Evolutionary conservation across 179 eudicot species (phyloP).

Genomic region (Drosera spatulata): DNA sequence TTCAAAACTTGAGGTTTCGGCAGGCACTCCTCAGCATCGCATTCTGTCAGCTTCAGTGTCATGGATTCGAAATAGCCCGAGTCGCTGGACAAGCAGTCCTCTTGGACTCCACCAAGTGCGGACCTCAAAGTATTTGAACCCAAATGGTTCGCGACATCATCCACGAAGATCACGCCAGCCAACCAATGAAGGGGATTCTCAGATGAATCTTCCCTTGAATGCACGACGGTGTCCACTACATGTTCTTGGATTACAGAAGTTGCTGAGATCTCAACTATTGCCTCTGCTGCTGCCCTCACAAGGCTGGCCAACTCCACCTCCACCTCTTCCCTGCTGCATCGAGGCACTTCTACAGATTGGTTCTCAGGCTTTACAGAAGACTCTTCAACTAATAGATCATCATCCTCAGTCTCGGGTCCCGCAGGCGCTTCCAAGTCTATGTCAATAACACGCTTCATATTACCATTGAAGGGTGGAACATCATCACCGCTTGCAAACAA

Average conservation of each 20-base stretch:
- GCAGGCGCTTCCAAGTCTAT: slow-evolving; percentile 50
- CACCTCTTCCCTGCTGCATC: slow-evolving; percentile 8
- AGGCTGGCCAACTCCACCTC: slow-evolving; percentile 12
- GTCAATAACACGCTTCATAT: slow-evolving; percentile 15
- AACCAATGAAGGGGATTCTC: slow-evolving; percentile 54
- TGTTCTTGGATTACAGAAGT: slow-evolving; percentile 12
- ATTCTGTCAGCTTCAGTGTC: slow-evolving; percentile 51
- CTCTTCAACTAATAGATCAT: slow-evolving; percentile 5
- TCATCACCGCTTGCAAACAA: slow-evolving; percentile 65
- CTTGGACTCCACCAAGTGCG: slow-evolving; percentile 1
- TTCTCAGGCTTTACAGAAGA: not conserved
- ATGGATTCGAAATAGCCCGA: slow-evolving; percentile 64
- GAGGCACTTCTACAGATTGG: slow-evolving; percentile 6
- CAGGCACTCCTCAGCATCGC: slow-evolving; percentile 57
- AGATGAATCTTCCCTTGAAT: slow-evolving; percentile 19
- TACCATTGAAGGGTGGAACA: slow-evolving; percentile 5
- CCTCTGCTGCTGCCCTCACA: slow-evolving; percentile 51
- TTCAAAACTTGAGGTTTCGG: slow-evolving; percentile 40
- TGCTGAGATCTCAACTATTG: slow-evolving; percentile 49
- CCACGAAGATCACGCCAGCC: slow-evolving; percentile 32
- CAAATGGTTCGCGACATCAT: slow-evolving; percentile 8
- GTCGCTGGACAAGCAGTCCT: slow-evolving; percentile 9
- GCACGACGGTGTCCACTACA: not conserved
- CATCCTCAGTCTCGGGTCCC: slow-evolving; percentile 26
- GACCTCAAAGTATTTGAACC: slow-evolving; percentile 9